These are phyloP conservation scores for Cryptosporidium bovis DNA, from an alignment of 169 alveolate genomes.

Conservation along the genomic window DNA sequence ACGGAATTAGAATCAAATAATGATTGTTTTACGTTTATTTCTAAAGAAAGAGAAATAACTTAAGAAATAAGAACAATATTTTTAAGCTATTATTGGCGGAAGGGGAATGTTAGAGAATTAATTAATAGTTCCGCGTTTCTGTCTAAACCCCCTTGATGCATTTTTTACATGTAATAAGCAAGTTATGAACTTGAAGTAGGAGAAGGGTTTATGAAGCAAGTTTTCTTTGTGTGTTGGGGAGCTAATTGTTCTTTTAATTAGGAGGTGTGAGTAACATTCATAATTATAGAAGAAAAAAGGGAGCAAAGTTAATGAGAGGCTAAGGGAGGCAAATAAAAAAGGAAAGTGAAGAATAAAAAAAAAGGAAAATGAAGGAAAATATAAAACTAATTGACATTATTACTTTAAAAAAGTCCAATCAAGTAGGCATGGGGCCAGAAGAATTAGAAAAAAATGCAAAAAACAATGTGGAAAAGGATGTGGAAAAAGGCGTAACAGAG, in stretches of 20 bases:
- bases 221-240: neutral
- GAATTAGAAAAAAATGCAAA: constrained; percentile 3
- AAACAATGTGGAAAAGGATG: constrained; percentile 13
- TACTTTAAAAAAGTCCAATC: no score
- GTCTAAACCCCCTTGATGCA: constrained; percentile 73
- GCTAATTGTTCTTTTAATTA: neutral
- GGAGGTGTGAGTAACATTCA: neutral
- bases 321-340: neutral
- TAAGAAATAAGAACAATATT: no score
- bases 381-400: neutral
- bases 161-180: constrained; percentile 1
- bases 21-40: no score
- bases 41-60: no score
- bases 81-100: no score
- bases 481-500: neutral
- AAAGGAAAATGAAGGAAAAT: constrained; percentile 8
- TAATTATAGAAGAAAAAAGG: neutral
- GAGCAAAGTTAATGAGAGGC: neutral
- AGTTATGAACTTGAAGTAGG: neutral
- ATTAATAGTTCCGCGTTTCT: constrained; percentile 74
- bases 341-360: constrained; percentile 6
- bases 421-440: neutral
- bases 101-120: neutral
- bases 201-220: neutral
- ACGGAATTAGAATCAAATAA: no score